Percentiles rank a stretch among this genome's conserved stretches.
Evolutionary conservation across 202 grass and related monocot species (phyloP).

Genomic region (Zizania palustris): DNA sequence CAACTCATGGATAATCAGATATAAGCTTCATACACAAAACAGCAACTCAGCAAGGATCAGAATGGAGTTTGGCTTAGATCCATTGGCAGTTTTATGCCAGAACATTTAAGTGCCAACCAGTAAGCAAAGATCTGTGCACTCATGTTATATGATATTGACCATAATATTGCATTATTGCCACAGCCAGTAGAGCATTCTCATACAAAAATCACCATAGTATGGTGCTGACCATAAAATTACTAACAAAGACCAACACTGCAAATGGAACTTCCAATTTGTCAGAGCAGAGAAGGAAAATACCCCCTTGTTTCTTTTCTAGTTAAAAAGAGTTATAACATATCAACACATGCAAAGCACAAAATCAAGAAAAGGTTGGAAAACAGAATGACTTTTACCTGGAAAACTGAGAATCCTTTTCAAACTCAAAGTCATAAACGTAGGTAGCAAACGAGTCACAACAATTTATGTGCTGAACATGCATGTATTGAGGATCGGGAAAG

Average conservation of each 20-base stretch:
- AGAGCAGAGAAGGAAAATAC: conserved; percentile 10
- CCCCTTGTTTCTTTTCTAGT: conserved; percentile 27
- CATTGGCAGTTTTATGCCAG: conserved; percentile 9
- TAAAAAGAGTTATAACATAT: background rate
- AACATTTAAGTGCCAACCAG: conserved; percentile 12
- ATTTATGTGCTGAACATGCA: conserved; percentile 81
- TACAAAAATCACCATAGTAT: background rate
- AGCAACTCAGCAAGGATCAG: background rate
- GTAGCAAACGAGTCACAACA: conserved; percentile 69
- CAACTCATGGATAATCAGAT: conserved; percentile 19
- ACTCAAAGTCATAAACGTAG: conserved; percentile 78
- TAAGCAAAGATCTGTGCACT: conserved; percentile 17
- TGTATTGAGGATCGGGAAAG: conserved; percentile 76
- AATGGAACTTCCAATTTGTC: conserved; percentile 20
- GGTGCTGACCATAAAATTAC: background rate
- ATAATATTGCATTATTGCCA: conserved; percentile 29
- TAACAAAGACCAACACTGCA: conserved; percentile 5
- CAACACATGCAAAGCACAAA: conserved; percentile 32
- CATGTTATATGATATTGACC: background rate
- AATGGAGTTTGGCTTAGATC: conserved; percentile 23
- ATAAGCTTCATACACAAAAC: conserved; percentile 14
- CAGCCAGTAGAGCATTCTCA: background rate
- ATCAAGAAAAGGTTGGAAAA: conserved; percentile 22
- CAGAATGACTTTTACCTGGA: conserved; percentile 54
- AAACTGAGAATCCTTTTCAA: conserved; percentile 59